Evolutionary conservation across 2,329 filamentous ascomycete species (phyloP).

Genomic region (Hypoxylon rubiginosum): DNA sequence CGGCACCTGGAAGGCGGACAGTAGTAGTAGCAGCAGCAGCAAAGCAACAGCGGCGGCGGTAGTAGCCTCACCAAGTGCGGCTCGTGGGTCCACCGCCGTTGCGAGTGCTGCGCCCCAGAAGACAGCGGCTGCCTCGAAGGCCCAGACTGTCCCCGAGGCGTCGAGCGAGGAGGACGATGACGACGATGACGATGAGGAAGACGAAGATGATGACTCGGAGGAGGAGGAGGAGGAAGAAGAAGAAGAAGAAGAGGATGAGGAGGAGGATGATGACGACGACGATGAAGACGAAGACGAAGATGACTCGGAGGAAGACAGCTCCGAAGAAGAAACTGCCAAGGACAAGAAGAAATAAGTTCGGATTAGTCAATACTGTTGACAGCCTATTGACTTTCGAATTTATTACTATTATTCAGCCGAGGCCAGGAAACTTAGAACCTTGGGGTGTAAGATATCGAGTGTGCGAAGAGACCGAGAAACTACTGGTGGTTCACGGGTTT

Average conservation of each 20-base stretch:
- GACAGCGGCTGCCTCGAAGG: slow-evolving; percentile 57
- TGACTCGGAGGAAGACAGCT: slow-evolving; percentile 37
- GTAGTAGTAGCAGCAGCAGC: not conserved
- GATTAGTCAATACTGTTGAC: not conserved
- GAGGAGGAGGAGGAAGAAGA: slow-evolving; percentile 45
- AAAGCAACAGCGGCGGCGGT: not conserved
- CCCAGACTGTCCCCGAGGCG: slow-evolving; percentile 58
- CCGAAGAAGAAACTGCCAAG: slow-evolving; percentile 22
- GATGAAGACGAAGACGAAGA: slow-evolving; percentile 47
- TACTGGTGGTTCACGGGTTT: not conserved
- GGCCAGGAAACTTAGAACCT: not conserved
- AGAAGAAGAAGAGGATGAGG: slow-evolving; percentile 47
- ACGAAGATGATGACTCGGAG: slow-evolving; percentile 50
- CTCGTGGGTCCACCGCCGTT: slow-evolving; percentile 50
- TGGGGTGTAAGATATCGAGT: slow-evolving; percentile 29
- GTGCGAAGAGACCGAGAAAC: slow-evolving; percentile 18
- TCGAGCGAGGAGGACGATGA: slow-evolving; percentile 53
- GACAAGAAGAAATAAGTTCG: slow-evolving; percentile 28
- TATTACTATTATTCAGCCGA: not conserved
- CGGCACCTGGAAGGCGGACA: slow-evolving; percentile 57
- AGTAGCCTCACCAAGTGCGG: slow-evolving; percentile 26
- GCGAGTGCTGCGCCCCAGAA: slow-evolving; percentile 54
- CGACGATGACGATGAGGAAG: slow-evolving; percentile 52
- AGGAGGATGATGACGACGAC: slow-evolving; percentile 49
- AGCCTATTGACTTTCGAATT: not conserved